Evolutionary conservation across 805 yeast genomes (phyloP).

Genomic region (Dipodascus geniculatus): DNA sequence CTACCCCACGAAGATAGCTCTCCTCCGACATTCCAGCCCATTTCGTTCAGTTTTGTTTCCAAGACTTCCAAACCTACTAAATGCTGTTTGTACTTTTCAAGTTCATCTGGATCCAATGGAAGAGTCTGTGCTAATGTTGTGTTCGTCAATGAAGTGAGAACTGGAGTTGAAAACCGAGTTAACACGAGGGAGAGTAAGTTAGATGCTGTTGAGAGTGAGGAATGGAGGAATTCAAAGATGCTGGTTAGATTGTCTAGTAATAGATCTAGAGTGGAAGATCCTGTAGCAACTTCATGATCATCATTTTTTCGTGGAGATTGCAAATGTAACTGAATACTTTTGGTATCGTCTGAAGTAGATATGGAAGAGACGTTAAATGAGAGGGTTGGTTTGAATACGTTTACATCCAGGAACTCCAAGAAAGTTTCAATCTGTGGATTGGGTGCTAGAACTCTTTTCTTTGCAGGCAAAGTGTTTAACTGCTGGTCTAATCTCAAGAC

Average conservation of each 20-base stretch:
- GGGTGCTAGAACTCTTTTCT: neutral
- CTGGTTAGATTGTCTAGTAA: slow-evolving; percentile 6
- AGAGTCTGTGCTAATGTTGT: slow-evolving; percentile 12
- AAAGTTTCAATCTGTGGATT: slow-evolving; percentile 7
- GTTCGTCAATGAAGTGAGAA: slow-evolving; percentile 5
- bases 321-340: neutral
- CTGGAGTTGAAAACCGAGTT: slow-evolving; percentile 9
- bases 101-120: slow-evolving; percentile 11
- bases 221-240: slow-evolving; percentile 8
- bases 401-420: slow-evolving; percentile 8
- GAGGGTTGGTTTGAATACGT: slow-evolving; percentile 10
- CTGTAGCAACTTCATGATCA: neutral
- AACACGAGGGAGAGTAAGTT: slow-evolving; percentile 4
- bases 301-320: neutral
- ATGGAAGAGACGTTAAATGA: slow-evolving; percentile 1
- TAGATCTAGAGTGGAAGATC: neutral
- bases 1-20: neutral
- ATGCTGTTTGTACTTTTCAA: slow-evolving; percentile 8
- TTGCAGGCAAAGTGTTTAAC: neutral
- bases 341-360: neutral
- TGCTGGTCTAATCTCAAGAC: neutral
- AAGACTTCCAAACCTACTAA: slow-evolving; percentile 11
- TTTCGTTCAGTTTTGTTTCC: slow-evolving; percentile 8
- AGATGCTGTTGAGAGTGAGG: slow-evolving; percentile 6
- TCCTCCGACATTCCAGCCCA: slow-evolving; percentile 11